phyloP scores from a whole-genome alignment of 495 filamentous ascomycete genomes.

The Tirmania nivea region DNA sequence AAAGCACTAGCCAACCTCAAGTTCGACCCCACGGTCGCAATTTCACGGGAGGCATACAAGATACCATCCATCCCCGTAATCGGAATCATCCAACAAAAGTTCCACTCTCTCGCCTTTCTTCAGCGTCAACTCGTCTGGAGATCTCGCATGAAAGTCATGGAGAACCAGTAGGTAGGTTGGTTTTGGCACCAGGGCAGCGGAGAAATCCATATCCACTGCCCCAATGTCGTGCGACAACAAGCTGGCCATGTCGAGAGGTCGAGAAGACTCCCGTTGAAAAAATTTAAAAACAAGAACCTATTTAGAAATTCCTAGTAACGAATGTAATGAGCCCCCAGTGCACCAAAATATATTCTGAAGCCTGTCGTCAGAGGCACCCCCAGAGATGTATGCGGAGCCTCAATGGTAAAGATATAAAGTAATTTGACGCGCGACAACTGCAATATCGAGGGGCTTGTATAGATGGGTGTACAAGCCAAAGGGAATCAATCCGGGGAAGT shows the following conservation, averaged over 20 bases:
- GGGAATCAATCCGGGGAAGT: background rate
- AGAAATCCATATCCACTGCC: conserved; percentile 1
- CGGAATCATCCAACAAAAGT: conserved; percentile 59
- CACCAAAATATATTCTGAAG: background rate
- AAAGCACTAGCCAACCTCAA: conserved; percentile 5
- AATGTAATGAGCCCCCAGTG: background rate
- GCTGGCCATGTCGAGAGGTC: conserved; percentile 1
- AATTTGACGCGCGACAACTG: background rate
- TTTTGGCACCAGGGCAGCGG: background rate
- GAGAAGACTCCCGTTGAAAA: too few relatives aligned
- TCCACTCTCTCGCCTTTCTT: conserved; percentile 74
- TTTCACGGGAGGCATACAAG: conserved; percentile 35
- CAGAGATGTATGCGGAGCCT: background rate
- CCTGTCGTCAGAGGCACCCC: background rate
- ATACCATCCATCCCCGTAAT: conserved; percentile 97
- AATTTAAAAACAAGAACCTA: too few relatives aligned
- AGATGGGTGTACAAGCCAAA: conserved; percentile 3
- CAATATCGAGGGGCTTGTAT: background rate
- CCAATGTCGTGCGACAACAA: background rate
- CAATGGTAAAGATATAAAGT: background rate
- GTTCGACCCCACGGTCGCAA: conserved; percentile 7
- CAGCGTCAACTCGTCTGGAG: conserved; percentile 78
- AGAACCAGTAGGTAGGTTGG: conserved; percentile 5
- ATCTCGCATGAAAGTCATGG: conserved; percentile 73
- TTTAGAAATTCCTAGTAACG: background rate